Evolutionary conservation across 257 asterid species (phyloP).

Genomic region (Forsythia viridissima): DNA sequence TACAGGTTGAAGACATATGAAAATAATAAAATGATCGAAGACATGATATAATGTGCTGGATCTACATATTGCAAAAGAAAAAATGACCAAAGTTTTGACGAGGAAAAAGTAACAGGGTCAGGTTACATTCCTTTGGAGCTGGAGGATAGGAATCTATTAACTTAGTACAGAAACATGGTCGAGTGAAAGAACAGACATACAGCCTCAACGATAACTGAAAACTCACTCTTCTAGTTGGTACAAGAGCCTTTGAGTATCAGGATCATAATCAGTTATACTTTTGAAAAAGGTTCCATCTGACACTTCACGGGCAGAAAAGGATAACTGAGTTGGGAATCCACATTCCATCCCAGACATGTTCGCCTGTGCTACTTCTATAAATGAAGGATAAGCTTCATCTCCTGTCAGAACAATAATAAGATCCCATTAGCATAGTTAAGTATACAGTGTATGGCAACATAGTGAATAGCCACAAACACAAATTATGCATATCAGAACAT

Average conservation of each 20-base stretch:
- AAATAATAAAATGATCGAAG: neutral
- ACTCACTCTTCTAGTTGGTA: constrained; percentile 74
- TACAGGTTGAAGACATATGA: constrained; percentile 9
- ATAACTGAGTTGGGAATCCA: constrained; percentile 79
- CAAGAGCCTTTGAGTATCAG: constrained; percentile 75
- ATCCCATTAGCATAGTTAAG: constrained; percentile 31
- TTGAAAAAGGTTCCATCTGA: constrained; percentile 89
- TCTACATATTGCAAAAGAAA: neutral
- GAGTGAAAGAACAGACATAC: constrained; percentile 21
- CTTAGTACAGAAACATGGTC: constrained; percentile 24
- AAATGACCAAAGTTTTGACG: neutral
- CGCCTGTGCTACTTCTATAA: constrained; percentile 49
- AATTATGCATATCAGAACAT: constrained; percentile 26
- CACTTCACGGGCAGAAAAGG: constrained; percentile 97
- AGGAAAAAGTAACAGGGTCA: neutral
- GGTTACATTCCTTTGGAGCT: constrained; percentile 15
- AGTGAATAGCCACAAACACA: constrained; percentile 13
- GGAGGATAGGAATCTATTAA: constrained; percentile 14
- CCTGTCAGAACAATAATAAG: constrained; percentile 48
- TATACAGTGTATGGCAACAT: constrained; percentile 18
- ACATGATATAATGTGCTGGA: neutral
- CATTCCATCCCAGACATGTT: constrained; percentile 70
- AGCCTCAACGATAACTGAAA: constrained; percentile 10
- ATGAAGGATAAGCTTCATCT: constrained; percentile 79
- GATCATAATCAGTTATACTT: constrained; percentile 79